Base-by-base conservation (phyloP, 2,329 filamentous ascomycete genomes). In the Phialocephala sp. region DNA sequence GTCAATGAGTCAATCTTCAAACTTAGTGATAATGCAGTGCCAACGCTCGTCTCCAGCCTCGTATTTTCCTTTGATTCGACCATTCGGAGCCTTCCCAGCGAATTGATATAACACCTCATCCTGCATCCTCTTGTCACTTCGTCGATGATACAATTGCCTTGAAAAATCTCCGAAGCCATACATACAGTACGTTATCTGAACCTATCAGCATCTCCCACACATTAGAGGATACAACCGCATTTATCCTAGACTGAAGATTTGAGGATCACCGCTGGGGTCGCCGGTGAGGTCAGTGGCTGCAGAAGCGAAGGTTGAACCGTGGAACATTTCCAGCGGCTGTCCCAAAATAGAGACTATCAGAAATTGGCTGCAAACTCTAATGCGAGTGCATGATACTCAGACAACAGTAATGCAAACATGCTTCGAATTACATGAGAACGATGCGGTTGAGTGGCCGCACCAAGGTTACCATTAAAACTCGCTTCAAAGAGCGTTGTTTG, bases 231-330 rank as follows among this genome's bases (percentile, higher is more conserved):
- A n/a, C 35, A 57, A 57, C 55, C 55, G 20, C n/a, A 50, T 22
- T 50, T 20, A n/a, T n/a, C 45, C 45, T 11, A 3, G 11, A n/a
- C 5, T 50, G 18, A 8, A 50, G 45, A 50, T 50, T 50, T 50
- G 45, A 24, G 45, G 45, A 50, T 50, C 45, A 50, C 22, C 45
- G 22, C 45, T n/a, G 22, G 45, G 45, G 45, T 50, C 45, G 45
- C 45, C 45, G 9, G 45, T 55, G 52, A 55, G 52, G 35, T 55
- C 27, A 55, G 52, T 55, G 52, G 52, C 52, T 55, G 52, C n/a
- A 12, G 32, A 37, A 37, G 55, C 55, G 32, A 39, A 22, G 8
- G 15, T 20, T 22, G 43, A n/a, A 27, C 27, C 50, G n/a, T 50
- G 45, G 45, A 54, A 18, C 50, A 12, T 2, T n/a, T 54, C 32